phyloP scores from a whole-genome alignment of 202 grass and related monocot genomes.

The Schoenoplectus triqueter region DNA sequence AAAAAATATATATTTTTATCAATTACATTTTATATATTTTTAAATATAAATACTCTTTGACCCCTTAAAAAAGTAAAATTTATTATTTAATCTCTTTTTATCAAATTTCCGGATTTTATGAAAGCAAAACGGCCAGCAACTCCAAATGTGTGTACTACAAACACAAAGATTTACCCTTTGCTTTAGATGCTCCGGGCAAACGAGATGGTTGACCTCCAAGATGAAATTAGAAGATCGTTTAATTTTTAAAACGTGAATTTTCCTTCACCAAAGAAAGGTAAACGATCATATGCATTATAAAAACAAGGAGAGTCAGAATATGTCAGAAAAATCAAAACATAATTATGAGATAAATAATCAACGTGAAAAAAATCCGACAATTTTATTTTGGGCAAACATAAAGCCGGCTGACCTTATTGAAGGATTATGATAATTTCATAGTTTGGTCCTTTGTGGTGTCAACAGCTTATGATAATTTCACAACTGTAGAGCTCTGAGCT shows the following conservation, averaged over 20 bases:
- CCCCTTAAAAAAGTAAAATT: too few species aligned
- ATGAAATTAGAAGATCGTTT: too few species aligned
- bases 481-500: background rate
- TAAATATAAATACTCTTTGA: too few species aligned
- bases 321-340: slow-evolving; percentile 18
- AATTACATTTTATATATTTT: too few species aligned
- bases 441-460: background rate
- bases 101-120: background rate
- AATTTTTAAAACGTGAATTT: background rate
- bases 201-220: slow-evolving; percentile 24
- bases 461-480: background rate
- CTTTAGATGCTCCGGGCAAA: slow-evolving; percentile 1
- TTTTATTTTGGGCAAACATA: background rate
- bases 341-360: background rate
- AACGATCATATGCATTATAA: slow-evolving; percentile 18
- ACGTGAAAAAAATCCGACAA: background rate
- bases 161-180: slow-evolving; percentile 18
- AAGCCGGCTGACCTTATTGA: slow-evolving; percentile 3
- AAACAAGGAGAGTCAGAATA: background rate
- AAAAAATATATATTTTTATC: too few species aligned
- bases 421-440: background rate
- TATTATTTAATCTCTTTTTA: too few species aligned
- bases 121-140: background rate
- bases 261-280: background rate
- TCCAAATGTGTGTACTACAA: background rate